Conservation (phyloP, 2,329 filamentous ascomycete species). For the Ascochyta rabiei region DNA sequence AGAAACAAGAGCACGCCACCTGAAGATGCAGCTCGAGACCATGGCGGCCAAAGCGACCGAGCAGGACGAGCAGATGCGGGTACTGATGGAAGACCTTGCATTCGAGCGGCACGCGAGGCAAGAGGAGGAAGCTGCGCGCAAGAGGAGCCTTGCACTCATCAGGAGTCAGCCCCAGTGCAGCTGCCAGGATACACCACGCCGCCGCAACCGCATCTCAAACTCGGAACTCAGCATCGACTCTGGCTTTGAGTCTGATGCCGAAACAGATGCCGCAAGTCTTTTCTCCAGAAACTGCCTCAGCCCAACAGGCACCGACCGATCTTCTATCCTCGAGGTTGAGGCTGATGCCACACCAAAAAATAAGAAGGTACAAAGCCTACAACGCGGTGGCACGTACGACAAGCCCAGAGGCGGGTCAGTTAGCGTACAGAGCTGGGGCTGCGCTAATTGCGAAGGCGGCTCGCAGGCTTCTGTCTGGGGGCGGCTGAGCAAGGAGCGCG, state of each 20-base stretch:
- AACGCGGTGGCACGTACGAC: constrained; percentile 42
- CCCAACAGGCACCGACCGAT: constrained; percentile 41
- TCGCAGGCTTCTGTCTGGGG: constrained; percentile 57
- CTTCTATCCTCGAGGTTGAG: constrained; percentile 45
- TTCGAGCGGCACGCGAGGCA: constrained; percentile 42
- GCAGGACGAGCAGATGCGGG: constrained; percentile 61
- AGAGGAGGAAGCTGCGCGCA: constrained; percentile 45
- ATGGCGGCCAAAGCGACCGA: constrained; percentile 62
- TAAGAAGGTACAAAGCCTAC: constrained; percentile 40
- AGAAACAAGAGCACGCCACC: constrained; percentile 61
- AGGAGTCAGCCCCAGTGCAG: constrained; percentile 27
- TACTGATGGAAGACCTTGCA: constrained; percentile 42
- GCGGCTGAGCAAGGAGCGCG: constrained; percentile 57
- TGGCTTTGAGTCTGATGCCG: constrained; percentile 64
- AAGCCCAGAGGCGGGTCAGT: constrained; percentile 52
- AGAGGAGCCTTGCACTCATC: constrained; percentile 39
- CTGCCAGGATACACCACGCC: constrained; percentile 28
- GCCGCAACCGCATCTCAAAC: constrained; percentile 43
- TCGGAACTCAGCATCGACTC: constrained; percentile 57
- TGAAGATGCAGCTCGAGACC: constrained; percentile 66
- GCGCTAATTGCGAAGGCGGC: constrained; percentile 46
- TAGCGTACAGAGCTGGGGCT: constrained; percentile 39
- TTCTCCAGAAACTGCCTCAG: constrained; percentile 49
- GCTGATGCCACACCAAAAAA: constrained; percentile 39
- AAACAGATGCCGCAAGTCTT: constrained; percentile 55